Conservation (phyloP, 2,329 filamentous ascomycete species). For the Trichoderma asperellum region DNA sequence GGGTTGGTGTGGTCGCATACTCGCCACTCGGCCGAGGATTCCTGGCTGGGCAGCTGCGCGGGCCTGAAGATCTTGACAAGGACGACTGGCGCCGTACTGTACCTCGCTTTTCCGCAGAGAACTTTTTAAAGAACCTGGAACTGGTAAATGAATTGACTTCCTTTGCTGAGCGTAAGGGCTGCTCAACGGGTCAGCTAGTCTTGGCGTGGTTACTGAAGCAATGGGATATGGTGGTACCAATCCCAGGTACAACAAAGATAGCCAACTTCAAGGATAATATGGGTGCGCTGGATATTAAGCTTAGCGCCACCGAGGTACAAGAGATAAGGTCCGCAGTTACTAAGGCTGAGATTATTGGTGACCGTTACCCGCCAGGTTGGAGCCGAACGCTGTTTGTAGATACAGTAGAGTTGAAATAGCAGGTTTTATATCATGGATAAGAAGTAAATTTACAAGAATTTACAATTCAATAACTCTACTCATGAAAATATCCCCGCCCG, state of each 20-base stretch:
- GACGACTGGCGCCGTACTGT: slow-evolving; percentile 47
- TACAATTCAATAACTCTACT: too few species aligned
- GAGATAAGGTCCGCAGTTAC: slow-evolving; percentile 16
- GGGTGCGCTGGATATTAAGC: neutral
- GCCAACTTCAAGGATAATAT: slow-evolving; percentile 39
- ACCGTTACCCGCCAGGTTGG: slow-evolving; percentile 18
- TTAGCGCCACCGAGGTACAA: neutral
- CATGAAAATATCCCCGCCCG: too few species aligned
- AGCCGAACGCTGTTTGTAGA: neutral
- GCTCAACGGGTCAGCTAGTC: slow-evolving; percentile 60
- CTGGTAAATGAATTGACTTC: slow-evolving; percentile 53
- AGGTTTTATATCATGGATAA: neutral
- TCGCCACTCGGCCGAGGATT: slow-evolving; percentile 64
- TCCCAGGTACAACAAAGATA: slow-evolving; percentile 54
- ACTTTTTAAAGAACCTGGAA: slow-evolving; percentile 52
- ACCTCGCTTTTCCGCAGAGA: slow-evolving; percentile 31
- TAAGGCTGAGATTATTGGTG: slow-evolving; percentile 5
- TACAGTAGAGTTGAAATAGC: slow-evolving; percentile 1
- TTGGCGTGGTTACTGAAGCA: slow-evolving; percentile 67
- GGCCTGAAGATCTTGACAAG: slow-evolving; percentile 47
- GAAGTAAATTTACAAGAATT: too few species aligned
- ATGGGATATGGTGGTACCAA: slow-evolving; percentile 63
- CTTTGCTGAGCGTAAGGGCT: slow-evolving; percentile 57
- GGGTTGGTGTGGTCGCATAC: slow-evolving; percentile 60
- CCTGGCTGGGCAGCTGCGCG: slow-evolving; percentile 54